These are phyloP conservation scores for Glycine tomentella DNA, from an alignment of 306 rosid species.

Conservation along the genomic window DNA sequence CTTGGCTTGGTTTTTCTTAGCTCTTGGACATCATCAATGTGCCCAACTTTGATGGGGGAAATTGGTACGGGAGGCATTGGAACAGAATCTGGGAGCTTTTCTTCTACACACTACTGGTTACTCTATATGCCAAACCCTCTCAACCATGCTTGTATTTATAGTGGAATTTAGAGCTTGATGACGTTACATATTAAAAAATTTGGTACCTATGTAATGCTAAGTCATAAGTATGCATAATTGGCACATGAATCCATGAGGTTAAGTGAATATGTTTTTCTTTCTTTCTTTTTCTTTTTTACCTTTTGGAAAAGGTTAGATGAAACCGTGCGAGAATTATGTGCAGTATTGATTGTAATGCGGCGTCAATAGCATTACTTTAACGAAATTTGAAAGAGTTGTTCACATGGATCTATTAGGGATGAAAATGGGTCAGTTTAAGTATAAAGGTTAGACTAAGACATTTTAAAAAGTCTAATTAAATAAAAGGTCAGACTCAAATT, in stretches of 20 bases:
- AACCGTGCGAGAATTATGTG: conserved; percentile 28
- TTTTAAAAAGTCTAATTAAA: too few relatives aligned
- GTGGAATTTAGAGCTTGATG: conserved; percentile 51
- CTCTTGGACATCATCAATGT: conserved; percentile 96
- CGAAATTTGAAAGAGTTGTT: background rate
- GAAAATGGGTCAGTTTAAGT: too few relatives aligned
- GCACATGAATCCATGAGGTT: conserved; percentile 8
- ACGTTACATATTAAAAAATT: conserved; percentile 20
- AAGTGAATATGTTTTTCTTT: background rate
- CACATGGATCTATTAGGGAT: too few relatives aligned
- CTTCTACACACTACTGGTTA: conserved; percentile 2
- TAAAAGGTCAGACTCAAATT: too few relatives aligned
- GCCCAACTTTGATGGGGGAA: conserved; percentile 70
- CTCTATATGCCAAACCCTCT: conserved; percentile 39
- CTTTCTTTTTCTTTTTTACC: background rate
- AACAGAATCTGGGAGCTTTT: conserved; percentile 26
- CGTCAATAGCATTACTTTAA: conserved; percentile 1
- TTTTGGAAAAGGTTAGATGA: conserved; percentile 18
- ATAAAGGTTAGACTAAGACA: too few relatives aligned
- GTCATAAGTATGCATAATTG: conserved; percentile 22
- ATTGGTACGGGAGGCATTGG: conserved; percentile 78
- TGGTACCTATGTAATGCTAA: conserved; percentile 13
- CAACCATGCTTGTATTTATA: conserved; percentile 60
- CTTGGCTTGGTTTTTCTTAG: conserved; percentile 72
- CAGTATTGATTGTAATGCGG: conserved; percentile 7